Evolutionary conservation across 768 basidiomycete species (phyloP).

Genomic region (Mycena crocata): DNA sequence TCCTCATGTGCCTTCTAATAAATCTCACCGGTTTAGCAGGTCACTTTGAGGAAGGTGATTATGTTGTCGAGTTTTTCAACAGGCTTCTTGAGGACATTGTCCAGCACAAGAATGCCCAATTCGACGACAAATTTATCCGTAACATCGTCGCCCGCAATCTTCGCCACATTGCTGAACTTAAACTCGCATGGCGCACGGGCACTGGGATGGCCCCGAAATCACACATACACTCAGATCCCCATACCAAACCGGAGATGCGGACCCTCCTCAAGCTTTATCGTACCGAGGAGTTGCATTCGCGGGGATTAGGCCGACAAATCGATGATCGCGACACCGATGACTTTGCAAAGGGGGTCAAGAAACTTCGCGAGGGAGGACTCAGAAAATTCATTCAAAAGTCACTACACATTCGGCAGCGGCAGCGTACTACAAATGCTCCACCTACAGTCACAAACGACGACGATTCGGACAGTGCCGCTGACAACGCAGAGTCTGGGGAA

Average conservation of each 20-base stretch:
- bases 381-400: conserved; percentile 21
- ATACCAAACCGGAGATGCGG: conserved; percentile 31
- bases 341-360: conserved; percentile 25
- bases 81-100: conserved; percentile 43
- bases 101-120: conserved; percentile 41
- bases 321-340: conserved; percentile 29
- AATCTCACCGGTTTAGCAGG: neutral
- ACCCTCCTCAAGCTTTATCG: conserved; percentile 37
- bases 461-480: neutral
- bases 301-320: conserved; percentile 32
- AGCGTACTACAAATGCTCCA: neutral
- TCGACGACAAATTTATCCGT: conserved; percentile 43
- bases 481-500: neutral
- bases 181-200: conserved; percentile 41
- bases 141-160: conserved; percentile 44
- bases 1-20: conserved; percentile 37
- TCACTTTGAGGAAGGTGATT: conserved; percentile 38
- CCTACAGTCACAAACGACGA: no score
- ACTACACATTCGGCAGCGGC: neutral
- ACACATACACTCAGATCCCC: conserved; percentile 39
- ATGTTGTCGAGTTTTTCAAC: conserved; percentile 49
- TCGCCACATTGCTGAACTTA: conserved; percentile 44
- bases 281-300: conserved; percentile 34
- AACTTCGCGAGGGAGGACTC: conserved; percentile 28
- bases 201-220: conserved; percentile 34